A percentile compares a stretch with the other conserved stretches of the same genome.
Evolutionary conservation across 1,284 basidiomycete species (phyloP).

Genomic region (Austroboletus novae-zelandiae): DNA sequence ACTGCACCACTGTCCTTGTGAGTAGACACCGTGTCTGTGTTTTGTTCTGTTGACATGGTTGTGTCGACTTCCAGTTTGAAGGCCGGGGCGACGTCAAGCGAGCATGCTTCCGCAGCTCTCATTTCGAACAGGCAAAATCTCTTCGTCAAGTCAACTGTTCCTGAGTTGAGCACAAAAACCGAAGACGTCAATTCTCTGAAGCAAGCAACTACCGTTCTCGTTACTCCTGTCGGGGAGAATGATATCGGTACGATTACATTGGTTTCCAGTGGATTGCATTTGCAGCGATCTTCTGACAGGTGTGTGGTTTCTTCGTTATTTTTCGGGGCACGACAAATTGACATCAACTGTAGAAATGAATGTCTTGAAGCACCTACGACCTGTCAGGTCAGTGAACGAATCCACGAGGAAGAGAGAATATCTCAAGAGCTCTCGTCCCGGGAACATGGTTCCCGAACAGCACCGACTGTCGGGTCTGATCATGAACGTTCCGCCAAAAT

Average conservation of each 20-base stretch:
- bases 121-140: background rate
- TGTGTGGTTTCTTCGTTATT: slow-evolving; percentile 1
- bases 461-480: background rate
- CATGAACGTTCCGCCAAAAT: background rate
- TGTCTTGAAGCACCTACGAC: background rate
- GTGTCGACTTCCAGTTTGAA: background rate
- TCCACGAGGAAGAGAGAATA: background rate
- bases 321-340: background rate
- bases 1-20: background rate
- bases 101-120: background rate
- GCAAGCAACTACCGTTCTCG: no score
- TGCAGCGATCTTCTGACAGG: background rate
- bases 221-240: background rate
- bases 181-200: background rate
- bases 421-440: background rate
- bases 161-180: background rate
- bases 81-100: background rate
- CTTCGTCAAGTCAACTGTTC: background rate
- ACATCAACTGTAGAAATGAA: slow-evolving; percentile 1
- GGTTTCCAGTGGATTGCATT: background rate
- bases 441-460: background rate
- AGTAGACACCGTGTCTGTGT: background rate
- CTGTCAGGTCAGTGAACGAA: background rate
- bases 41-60: background rate
- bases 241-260: no score